These are phyloP conservation scores for Aspergillus intermedius DNA, from an alignment of 2,329 filamentous ascomycete species.

Conservation along the genomic window DNA sequence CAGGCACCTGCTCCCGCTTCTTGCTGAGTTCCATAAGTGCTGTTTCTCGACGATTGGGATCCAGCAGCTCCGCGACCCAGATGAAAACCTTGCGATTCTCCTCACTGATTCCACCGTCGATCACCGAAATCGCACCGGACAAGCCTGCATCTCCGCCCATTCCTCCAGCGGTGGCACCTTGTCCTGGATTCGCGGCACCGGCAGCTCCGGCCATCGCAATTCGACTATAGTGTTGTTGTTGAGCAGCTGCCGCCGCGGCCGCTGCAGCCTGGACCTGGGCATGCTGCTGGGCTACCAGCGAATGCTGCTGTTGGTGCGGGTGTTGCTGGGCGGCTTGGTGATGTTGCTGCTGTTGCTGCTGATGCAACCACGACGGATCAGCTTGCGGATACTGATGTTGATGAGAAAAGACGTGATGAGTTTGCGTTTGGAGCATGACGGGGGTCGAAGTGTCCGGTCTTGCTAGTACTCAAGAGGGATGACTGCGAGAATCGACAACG, in stretches of 20 bases:
- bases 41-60: conserved; percentile 78
- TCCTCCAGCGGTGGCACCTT: conserved; percentile 38
- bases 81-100: conserved; percentile 89
- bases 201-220: conserved; percentile 61
- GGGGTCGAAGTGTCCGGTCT: conserved; percentile 17
- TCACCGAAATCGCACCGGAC: conserved; percentile 29
- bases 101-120: conserved; percentile 69
- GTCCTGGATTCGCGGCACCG: conserved; percentile 31
- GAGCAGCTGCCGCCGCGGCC: conserved; percentile 34
- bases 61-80: conserved; percentile 87
- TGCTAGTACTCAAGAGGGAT: conserved; percentile 16
- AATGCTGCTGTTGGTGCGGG: conserved; percentile 35
- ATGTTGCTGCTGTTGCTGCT: conserved; percentile 31
- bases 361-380: conserved; percentile 41
- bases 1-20: conserved; percentile 95
- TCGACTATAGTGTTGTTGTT: conserved; percentile 61
- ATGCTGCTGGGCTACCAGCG: conserved; percentile 47
- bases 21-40: conserved; percentile 94
- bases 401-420: conserved; percentile 58
- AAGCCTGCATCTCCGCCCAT: conserved; percentile 39
- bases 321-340: conserved; percentile 34
- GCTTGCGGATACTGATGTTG: conserved; percentile 48
- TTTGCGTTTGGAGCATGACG: conserved; percentile 45
- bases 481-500: conserved; percentile 13
- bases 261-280: conserved; percentile 47